Base-by-base conservation (phyloP, 352 stramenopile genomes). In the Globisporangium iwayamae region DNA sequence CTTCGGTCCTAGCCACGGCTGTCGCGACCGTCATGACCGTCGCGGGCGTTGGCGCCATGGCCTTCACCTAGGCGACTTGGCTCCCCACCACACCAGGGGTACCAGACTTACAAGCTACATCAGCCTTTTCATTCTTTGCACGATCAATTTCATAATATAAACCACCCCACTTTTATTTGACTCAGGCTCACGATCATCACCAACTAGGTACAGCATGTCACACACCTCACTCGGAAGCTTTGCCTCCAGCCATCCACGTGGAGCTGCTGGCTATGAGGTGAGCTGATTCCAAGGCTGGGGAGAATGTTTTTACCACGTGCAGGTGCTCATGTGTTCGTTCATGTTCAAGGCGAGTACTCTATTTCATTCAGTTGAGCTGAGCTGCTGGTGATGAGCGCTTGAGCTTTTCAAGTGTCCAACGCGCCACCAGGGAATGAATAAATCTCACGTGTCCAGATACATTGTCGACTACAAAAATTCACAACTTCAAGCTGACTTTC, bases 31-130 rank as follows among this genome's bases (percentile, higher is more conserved):
- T 60, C 7, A 43, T 57, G 25, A 61, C 62, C 0, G 28, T 60
- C 6, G 39, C 47, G 7, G 68, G 54, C 13, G n/a, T 76, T 38
- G 63, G 63, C 36, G 41, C 56, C 4, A 71, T 78, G 68, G 50
- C 76, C 50, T 85, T 82, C 56, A 75, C 72, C 1, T 78, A 70
- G 64, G 9, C 43, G 6, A n/a, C 13, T n/a, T 4, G 13, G 4
- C 14, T 10, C 11, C 13, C 9, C 14, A 18, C 11, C 36, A 28
- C 36, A 41, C 36, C 11, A 11, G 36, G 18, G 36, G 36, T 41
- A 41, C 11, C 36, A 4, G 4, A 48, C 18, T 48, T 22, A 9
- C 16, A 22, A n/a, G 4, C 16, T 46, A 14, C 39, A 46, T 46
- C 4, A 46, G 32, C 32, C 32, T 36, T 36, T 41, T 41, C 36